Base-by-base conservation (phyloP, 148 eudicot species). In the Vaccinium myrtillus region DNA sequence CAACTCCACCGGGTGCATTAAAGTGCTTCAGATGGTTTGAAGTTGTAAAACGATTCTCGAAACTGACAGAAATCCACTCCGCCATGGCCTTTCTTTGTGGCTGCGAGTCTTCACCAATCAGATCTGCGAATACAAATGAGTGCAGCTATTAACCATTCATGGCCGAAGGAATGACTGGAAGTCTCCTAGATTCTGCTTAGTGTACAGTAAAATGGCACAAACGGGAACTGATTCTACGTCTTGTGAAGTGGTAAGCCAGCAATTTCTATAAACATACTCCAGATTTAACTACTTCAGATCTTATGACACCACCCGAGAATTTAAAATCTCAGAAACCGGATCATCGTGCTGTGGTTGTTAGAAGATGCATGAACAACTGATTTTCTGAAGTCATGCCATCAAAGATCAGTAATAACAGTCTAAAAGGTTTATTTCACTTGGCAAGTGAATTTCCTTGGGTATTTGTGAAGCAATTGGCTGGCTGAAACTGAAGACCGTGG, bases 1-100 rank as follows among this genome's bases (percentile, higher is more conserved):
- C 82, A 97, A 94, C 84, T 97, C 98, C 84, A 92, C 84, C 59
- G 99, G 99, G 63, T 94, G 95, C 83, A 91, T 97, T 79, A 97
- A 97, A 91, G 92, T 92, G 82, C 84, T 95, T 51, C 91, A 92
- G 87, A 90, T 97, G 98, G 91, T 92, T 58, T 95, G 84, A 93
- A 78, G 18, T 27, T 46, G 77, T 39, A 36, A 59, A 59, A 79
- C 36, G 39, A 21, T 18, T 78, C 46, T 55, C 53, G n/a, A 36
- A 13, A 4, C 81, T 79, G 67, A 79, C 74, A 16, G 81, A 79
- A 55, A 4, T 30, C 15, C 65, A 32, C 48, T 51, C 79, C 70
- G 54, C 2, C 54, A 74, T 8, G 48, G 59, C 58, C 54, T 49
- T 53, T 27, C 4, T 27, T 69, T 71, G 77, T 30, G 23, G 78